Evolutionary conservation across 1,139 yeast genomes (phyloP), one percentile per base, ranked within the genome.

Genomic region (Saccharomycopsis hybrid): DNA sequence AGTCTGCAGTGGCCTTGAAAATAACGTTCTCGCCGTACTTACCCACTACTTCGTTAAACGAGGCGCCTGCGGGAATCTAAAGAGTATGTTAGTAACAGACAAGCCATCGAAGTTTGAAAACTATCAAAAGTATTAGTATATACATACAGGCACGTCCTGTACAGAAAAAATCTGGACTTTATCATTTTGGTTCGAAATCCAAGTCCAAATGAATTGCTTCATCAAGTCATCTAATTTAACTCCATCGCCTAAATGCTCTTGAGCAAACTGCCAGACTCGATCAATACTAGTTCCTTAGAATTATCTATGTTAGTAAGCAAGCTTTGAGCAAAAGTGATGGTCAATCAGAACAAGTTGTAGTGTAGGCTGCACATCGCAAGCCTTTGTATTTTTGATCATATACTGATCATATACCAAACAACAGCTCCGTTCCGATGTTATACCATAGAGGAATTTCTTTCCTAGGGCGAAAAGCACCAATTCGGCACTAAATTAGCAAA

Each of bases 211-310:
- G 9, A 48, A 18, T 8, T n/a, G 13, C 25, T 44, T 44, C 7
- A 39, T 13, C 8, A 28, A 11, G 5, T 48, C 51, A 33, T 41
- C 30, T 3, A 39, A 4, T 2, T 18, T 18, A 18, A 18, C 18
- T 18, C 18, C 35, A 9, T 31, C n/a, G 28, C 32, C 24, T 2
- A 44, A 5, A 5, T n/a, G 5, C n/a, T 44, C 44, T 18, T 41
- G 28, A 7, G 48, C 51, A 11, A 48, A 35, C 9, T 48, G 28
- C 51, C 51, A 48, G 7, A 48, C 35, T 30, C 18, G 25, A 2
- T 18, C 5, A 4, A 43, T 8, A 9, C n/a, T 25, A 25, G 40
- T 18, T 7, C 50, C 50, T 46, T 18, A 18, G 18, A 18, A 18
- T n/a, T 5, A 3, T 25, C 11, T 29, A 9, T 13, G 28, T 13